Evolutionary conservation across 2,329 filamentous ascomycete genomes (phyloP).

Genomic region (Echinosphaeria canescens): DNA sequence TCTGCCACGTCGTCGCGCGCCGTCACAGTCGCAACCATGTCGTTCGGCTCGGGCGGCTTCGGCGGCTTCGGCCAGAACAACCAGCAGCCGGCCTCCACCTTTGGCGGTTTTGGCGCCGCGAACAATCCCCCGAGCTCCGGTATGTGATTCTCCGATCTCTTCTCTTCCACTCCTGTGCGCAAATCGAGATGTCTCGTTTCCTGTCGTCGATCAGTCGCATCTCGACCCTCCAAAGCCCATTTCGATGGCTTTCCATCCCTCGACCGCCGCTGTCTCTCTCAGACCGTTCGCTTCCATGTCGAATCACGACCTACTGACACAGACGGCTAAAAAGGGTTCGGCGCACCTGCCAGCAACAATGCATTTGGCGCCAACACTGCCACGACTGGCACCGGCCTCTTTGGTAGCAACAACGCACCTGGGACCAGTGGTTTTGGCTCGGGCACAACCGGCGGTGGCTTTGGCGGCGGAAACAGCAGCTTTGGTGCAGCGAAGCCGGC

Average conservation of each 20-base stretch:
- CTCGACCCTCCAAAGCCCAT: too few relatives aligned
- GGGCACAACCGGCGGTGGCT: conserved; percentile 5
- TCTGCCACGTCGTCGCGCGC: too few relatives aligned
- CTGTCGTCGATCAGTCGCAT: too few relatives aligned
- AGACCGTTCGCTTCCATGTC: too few relatives aligned
- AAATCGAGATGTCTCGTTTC: too few relatives aligned
- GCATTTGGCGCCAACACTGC: conserved; percentile 1
- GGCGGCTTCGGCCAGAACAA: conserved; percentile 6
- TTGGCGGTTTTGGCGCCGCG: not conserved
- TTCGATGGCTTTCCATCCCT: not conserved
- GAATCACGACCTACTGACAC: too few relatives aligned
- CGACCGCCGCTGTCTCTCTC: not conserved
- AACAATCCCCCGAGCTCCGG: too few relatives aligned
- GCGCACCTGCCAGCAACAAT: not conserved
- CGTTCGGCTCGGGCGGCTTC: conserved; percentile 16
- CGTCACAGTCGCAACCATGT: conserved; percentile 19
- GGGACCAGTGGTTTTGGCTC: too few relatives aligned
- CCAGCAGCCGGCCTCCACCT: not conserved
- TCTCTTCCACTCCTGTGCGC: too few relatives aligned
- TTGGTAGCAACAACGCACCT: too few relatives aligned
- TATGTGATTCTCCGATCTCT: too few relatives aligned
- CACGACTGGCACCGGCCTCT: not conserved
- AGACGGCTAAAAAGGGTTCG: not conserved
- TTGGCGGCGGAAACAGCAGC: conserved; percentile 4
- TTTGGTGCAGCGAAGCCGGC: conserved; percentile 21